Percentiles rank a stretch among this genome's conserved stretches.
These are phyloP conservation scores for Magnusiomyces magnusii DNA, from an alignment of 1,139 yeast genomes.

Conservation along the genomic window DNA sequence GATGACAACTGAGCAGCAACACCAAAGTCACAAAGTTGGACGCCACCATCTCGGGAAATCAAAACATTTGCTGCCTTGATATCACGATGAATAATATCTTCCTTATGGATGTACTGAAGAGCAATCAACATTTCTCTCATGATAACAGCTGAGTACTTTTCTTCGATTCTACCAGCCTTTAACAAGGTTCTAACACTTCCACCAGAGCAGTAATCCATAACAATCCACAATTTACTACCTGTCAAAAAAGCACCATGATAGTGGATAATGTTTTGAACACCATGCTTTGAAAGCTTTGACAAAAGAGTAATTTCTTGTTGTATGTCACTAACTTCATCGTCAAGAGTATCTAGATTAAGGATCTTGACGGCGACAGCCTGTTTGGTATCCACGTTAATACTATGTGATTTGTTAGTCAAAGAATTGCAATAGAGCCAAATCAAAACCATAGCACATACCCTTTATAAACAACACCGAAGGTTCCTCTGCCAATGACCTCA, in stretches of 20 bases:
- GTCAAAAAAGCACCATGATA: constrained; percentile 83
- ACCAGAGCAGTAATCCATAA: constrained; percentile 97
- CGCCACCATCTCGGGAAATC: constrained; percentile 56
- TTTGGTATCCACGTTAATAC: constrained; percentile 49
- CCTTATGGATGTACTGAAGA: constrained; percentile 69
- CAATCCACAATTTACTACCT: constrained; percentile 91
- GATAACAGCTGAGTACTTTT: constrained; percentile 70
- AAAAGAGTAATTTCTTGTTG: constrained; percentile 89
- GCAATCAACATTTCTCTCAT: constrained; percentile 76
- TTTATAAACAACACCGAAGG: constrained; percentile 93
- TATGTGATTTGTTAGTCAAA: neutral
- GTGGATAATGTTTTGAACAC: constrained; percentile 70
- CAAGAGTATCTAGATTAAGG: constrained; percentile 82
- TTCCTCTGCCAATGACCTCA: constrained; percentile 92
- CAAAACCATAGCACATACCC: constrained; percentile 35
- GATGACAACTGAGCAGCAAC: constrained; percentile 91
- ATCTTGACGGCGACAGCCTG: constrained; percentile 90
- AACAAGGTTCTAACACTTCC: constrained; percentile 86
- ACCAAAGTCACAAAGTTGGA: constrained; percentile 94
- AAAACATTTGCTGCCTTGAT: constrained; percentile 79
- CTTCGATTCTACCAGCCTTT: constrained; percentile 85
- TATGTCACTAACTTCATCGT: constrained; percentile 91
- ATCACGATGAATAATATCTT: constrained; percentile 89
- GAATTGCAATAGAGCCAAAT: neutral
- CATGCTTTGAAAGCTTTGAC: constrained; percentile 71